Evolutionary conservation across 306 rosid genomes (phyloP), one percentile per base, ranked within the genome.

Genomic region (Biancaea sappan): DNA sequence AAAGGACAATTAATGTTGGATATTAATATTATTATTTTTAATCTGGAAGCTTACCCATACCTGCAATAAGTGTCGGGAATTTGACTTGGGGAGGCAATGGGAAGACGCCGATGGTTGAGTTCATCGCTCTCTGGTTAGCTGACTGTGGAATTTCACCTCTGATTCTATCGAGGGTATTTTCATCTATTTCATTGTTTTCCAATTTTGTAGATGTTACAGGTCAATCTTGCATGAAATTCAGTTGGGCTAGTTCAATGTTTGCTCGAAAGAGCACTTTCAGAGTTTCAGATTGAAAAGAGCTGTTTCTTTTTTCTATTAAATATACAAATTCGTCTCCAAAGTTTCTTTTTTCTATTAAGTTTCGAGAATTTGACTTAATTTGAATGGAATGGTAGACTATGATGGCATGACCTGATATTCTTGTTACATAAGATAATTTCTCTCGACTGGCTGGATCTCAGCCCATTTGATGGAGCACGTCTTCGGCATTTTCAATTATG

Each of bases 31-130:
- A 28, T 37, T 22, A 2, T 5, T 26, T 68, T 60, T 26, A 40
- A 47, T 74, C 61, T 80, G 52, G 58, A 71, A 90, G 89, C 84
- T 80, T 86, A 82, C 84, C 88, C 2, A 74, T 94, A 61, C 91
- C 91, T 18, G 92, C 91, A 62, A 86, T 94, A 5, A 91, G 98
- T 79, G 83, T 94, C 15, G 97, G 98, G 53, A 94, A 91, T 87
- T 85, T 91, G 86, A 91, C 91, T 1, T 94, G 98, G 98, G 97
- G 97, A 54, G 98, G 97, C 69, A 94, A 90, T 83, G 96, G 98
- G 77, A 92, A 92, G 73, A 92, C 98, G 25, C 98, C 98, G 0
- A 92, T 90, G 98, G 98, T 88, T 25, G 97, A 91, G 76, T 94
- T 88, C 85, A 81, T 91, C 40, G 91, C 98, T 53, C 80, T 24